phyloP scores from a whole-genome alignment of 768 basidiomycete species.

The Royoungia palumana region DNA sequence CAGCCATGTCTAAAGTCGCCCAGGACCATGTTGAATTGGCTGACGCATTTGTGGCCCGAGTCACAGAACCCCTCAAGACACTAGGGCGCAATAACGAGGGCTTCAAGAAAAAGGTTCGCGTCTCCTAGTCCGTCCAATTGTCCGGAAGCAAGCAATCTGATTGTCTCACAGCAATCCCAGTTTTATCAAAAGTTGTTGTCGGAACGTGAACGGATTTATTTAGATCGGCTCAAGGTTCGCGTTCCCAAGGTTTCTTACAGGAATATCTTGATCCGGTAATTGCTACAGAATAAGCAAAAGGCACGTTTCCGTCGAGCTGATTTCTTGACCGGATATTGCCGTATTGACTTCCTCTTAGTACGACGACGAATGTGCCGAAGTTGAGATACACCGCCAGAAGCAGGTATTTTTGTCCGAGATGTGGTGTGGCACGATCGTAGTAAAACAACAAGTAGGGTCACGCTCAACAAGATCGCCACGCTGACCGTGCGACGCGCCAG shows the following conservation, averaged over 20 bases:
- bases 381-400: slow-evolving; percentile 73
- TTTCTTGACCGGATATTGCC: not conserved
- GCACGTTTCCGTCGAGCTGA: slow-evolving; percentile 9
- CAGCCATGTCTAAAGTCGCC: slow-evolving; percentile 54
- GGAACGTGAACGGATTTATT: slow-evolving; percentile 66
- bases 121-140: no score
- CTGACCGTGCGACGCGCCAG: slow-evolving; percentile 69
- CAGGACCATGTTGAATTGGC: slow-evolving; percentile 70
- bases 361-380: slow-evolving; percentile 72
- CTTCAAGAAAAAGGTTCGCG: slow-evolving; percentile 59
- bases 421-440: not conserved
- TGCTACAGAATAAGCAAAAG: slow-evolving; percentile 32
- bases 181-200: slow-evolving; percentile 69
- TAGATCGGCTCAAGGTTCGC: slow-evolving; percentile 66
- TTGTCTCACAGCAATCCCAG: slow-evolving; percentile 51
- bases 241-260: slow-evolving; percentile 1
- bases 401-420: slow-evolving; percentile 45
- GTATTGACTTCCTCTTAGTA: slow-evolving; percentile 47
- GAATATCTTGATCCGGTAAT: slow-evolving; percentile 2
- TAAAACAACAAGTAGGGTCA: slow-evolving; percentile 46
- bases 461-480: slow-evolving; percentile 70
- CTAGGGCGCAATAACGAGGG: slow-evolving; percentile 65
- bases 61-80: slow-evolving; percentile 59
- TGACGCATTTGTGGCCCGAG: slow-evolving; percentile 54
- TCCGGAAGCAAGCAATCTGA: slow-evolving; percentile 5